Evolutionary conservation across 352 stramenopile species (phyloP).

Genomic region (Thalassiosira mediterranea): DNA sequence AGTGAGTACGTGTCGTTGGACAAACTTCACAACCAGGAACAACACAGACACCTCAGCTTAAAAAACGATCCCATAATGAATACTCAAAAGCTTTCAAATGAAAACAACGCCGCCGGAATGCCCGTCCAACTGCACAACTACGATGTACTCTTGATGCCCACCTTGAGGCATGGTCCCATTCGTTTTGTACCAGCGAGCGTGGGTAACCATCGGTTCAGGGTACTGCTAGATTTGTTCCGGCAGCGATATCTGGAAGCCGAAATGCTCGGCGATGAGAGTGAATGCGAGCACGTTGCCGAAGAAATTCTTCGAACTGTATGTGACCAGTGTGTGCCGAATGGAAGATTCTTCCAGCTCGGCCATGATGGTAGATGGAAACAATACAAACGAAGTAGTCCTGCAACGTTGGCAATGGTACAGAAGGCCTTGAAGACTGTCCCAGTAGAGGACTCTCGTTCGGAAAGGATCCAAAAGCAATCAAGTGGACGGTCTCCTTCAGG

Average conservation of each 20-base stretch:
- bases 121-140: neutral
- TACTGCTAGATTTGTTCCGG: constrained; percentile 1
- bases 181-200: neutral
- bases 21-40: too few relatives aligned
- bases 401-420: neutral
- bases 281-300: neutral
- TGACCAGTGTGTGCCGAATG: neutral
- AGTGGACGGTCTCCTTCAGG: neutral
- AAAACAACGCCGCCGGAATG: neutral
- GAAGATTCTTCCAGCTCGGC: constrained; percentile 4
- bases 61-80: too few relatives aligned
- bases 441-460: neutral
- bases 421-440: neutral
- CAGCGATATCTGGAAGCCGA: neutral
- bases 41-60: too few relatives aligned
- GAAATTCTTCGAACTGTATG: constrained; percentile 7
- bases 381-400: neutral
- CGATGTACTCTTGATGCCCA: neutral
- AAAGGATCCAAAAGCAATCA: neutral
- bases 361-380: neutral
- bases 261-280: neutral
- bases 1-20: too few relatives aligned
- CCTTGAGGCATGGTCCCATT: neutral
- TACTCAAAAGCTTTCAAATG: too few relatives aligned
- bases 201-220: constrained; percentile 10